A percentile compares a stretch with the other conserved stretches of the same genome.
Conservation (phyloP, 805 yeast species). For the Lachancea sp. region DNA sequence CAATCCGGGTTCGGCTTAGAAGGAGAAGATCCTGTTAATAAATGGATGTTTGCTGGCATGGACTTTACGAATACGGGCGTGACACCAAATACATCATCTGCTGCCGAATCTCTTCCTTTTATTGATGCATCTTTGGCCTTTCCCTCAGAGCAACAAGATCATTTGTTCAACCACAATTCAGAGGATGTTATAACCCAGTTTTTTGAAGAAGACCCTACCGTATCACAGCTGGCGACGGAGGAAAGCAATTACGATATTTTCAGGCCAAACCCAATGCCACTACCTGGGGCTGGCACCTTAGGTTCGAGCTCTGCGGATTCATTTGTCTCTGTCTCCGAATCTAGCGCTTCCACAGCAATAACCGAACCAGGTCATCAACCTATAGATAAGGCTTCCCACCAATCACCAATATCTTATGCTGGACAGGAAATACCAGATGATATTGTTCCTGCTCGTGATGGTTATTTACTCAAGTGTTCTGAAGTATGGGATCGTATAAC, state of each 20-base stretch:
- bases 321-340: neutral
- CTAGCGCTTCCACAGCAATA: slow-evolving; percentile 4
- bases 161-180: slow-evolving; percentile 8
- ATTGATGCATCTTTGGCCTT: slow-evolving; percentile 29
- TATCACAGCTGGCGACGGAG: slow-evolving; percentile 9
- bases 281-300: neutral
- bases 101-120: slow-evolving; percentile 12
- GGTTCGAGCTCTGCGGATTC: slow-evolving; percentile 4
- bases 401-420: neutral
- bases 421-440: slow-evolving; percentile 1
- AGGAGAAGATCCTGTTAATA: slow-evolving; percentile 9
- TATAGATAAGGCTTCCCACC: neutral
- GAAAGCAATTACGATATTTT: slow-evolving; percentile 9
- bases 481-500: slow-evolving; percentile 97
- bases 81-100: slow-evolving; percentile 1
- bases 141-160: slow-evolving; percentile 19
- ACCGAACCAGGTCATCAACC: slow-evolving; percentile 4
- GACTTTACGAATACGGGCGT: neutral
- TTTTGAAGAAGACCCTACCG: slow-evolving; percentile 15
- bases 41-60: slow-evolving; percentile 8
- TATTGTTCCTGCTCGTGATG: slow-evolving; percentile 66
- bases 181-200: slow-evolving; percentile 16
- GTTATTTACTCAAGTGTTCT: slow-evolving; percentile 62
- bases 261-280: slow-evolving; percentile 1
- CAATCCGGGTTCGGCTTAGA: slow-evolving; percentile 13